Evolutionary conservation across 2,329 filamentous ascomycete species (phyloP).

Genomic region (Gnomoniopsis smithogilvyi): DNA sequence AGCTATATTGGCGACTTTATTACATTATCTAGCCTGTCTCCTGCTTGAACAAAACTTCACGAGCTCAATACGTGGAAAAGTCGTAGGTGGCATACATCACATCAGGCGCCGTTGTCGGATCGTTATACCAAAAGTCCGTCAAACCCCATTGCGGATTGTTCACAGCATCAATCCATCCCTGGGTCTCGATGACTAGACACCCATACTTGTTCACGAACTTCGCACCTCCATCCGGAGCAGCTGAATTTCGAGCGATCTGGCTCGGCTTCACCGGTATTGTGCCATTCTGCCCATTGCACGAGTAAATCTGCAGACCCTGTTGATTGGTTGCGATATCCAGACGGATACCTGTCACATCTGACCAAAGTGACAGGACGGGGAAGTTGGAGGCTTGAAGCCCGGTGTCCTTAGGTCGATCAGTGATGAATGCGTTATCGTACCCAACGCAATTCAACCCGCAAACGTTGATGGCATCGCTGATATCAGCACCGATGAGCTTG

Average conservation of each 20-base stretch:
- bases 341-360: constrained; percentile 9
- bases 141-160: constrained; percentile 12
- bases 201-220: constrained; percentile 14
- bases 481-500: constrained; percentile 7
- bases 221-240: not conserved
- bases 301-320: constrained; percentile 13
- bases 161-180: constrained; percentile 11
- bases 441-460: constrained; percentile 7
- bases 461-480: constrained; percentile 1
- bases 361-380: constrained; percentile 11
- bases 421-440: constrained; percentile 14
- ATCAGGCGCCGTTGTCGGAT: constrained; percentile 3
- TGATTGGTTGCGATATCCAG: constrained; percentile 10
- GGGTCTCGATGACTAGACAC: constrained; percentile 12
- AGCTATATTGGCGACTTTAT: too few species aligned
- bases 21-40: too few species aligned
- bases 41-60: too few species aligned
- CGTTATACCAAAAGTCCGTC: constrained; percentile 8
- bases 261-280: constrained; percentile 12
- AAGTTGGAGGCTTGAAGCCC: constrained; percentile 7
- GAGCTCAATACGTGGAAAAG: constrained; percentile 1
- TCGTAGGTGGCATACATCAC: constrained; percentile 13
- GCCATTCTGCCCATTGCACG: constrained; percentile 14
- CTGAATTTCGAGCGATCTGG: constrained; percentile 5
- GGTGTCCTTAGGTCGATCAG: constrained; percentile 3